Evolutionary conservation across 768 basidiomycete genomes (phyloP).

Genomic region (Termitomyces heimii): DNA sequence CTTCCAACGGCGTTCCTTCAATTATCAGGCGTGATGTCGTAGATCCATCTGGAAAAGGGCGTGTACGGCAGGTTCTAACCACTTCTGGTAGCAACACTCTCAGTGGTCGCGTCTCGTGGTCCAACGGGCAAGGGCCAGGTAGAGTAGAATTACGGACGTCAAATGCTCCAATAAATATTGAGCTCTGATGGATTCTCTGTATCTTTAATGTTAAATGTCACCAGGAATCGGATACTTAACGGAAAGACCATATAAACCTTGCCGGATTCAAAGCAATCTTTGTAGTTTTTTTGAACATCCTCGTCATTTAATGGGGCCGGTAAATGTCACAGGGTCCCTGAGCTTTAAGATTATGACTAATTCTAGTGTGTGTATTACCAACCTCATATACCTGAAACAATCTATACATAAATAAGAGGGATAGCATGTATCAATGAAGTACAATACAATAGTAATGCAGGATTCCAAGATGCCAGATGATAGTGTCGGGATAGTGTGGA

Average conservation of each 20-base stretch:
- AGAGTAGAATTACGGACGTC: conserved; percentile 10
- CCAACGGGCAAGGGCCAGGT: conserved; percentile 10
- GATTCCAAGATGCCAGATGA: neutral
- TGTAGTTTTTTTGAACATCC: neutral
- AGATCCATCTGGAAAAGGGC: conserved; percentile 20
- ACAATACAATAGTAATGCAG: neutral
- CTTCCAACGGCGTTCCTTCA: conserved; percentile 10
- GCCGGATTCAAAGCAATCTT: no score
- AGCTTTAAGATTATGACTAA: neutral
- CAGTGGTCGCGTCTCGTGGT: conserved; percentile 15
- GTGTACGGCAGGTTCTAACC: conserved; percentile 12
- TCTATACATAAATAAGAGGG: neutral
- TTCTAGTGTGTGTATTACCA: neutral
- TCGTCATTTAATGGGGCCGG: neutral
- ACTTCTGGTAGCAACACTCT: neutral
- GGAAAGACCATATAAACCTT: neutral
- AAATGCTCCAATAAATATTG: conserved; percentile 12
- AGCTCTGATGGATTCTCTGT: conserved; percentile 5
- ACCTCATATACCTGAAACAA: neutral
- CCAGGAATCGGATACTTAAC: neutral
- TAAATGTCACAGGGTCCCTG: neutral
- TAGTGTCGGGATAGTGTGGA: neutral
- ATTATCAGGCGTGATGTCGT: conserved; percentile 3
- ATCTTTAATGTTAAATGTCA: neutral
- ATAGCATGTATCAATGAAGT: neutral